Evolutionary conservation across 2,329 filamentous ascomycete species (phyloP).

Genomic region (Aspergillus luchuensis): DNA sequence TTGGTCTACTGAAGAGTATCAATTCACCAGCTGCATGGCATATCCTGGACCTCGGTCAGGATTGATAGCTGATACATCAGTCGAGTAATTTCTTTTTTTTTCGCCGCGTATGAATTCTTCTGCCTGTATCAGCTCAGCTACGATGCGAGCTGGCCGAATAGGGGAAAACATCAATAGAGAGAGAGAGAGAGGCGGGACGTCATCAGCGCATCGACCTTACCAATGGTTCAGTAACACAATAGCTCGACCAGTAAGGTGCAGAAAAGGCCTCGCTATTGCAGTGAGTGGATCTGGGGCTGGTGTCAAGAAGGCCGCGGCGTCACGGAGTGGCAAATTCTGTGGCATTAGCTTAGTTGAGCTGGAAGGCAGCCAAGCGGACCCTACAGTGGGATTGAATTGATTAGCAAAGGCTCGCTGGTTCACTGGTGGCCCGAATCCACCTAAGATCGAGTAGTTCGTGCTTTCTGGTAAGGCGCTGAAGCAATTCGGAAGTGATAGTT

Average conservation of each 20-base stretch:
- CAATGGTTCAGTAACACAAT: neutral
- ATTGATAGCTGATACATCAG: neutral
- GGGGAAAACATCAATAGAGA: constrained; percentile 1
- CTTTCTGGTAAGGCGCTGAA: too few species aligned
- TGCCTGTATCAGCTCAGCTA: neutral
- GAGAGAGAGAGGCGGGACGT: neutral
- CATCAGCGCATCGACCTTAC: neutral
- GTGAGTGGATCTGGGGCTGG: constrained; percentile 11
- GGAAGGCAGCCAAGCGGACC: neutral
- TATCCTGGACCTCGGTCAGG: neutral
- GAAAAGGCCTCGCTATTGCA: constrained; percentile 13
- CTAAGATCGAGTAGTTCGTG: too few species aligned
- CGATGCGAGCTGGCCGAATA: neutral
- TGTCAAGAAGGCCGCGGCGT: constrained; percentile 12
- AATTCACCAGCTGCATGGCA: too few species aligned
- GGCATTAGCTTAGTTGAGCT: neutral
- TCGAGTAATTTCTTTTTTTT: neutral
- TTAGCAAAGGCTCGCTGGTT: neutral
- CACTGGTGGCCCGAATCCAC: neutral
- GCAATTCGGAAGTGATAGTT: too few species aligned
- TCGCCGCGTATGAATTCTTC: neutral
- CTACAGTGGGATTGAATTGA: neutral
- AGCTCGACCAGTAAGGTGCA: neutral
- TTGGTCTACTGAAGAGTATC: too few species aligned
- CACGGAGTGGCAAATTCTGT: constrained; percentile 13